Evolutionary conservation across 352 stramenopile genomes (phyloP).

Genomic region (Aphanomyces astaci): DNA sequence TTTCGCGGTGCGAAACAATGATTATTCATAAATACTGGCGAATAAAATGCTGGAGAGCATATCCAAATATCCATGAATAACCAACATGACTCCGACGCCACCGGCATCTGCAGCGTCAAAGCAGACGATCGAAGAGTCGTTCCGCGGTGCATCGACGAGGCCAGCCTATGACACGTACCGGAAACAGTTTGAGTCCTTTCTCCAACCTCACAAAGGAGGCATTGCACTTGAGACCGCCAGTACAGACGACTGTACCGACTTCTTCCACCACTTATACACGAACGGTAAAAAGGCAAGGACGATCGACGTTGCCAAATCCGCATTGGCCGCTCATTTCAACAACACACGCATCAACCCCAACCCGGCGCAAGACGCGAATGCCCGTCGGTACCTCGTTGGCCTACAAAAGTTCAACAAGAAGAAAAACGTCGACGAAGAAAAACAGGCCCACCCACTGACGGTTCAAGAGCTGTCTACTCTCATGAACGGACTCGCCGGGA

Average conservation of each 20-base stretch:
- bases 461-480: not conserved
- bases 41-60: no score
- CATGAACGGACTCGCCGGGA: not conserved
- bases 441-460: not conserved
- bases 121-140: slow-evolving; percentile 14
- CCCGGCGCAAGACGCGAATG: not conserved
- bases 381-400: not conserved
- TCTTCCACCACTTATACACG: slow-evolving; percentile 18
- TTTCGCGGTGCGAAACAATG: no score
- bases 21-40: no score
- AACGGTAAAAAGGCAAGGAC: slow-evolving; percentile 2
- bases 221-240: not conserved
- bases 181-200: not conserved
- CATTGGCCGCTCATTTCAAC: not conserved
- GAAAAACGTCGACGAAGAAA: not conserved
- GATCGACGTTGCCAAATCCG: not conserved
- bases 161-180: not conserved
- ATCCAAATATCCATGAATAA: not conserved
- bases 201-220: not conserved
- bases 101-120: not conserved
- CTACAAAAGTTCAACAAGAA: not conserved
- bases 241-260: slow-evolving; percentile 8
- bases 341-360: not conserved
- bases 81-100: not conserved
- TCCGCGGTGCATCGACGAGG: slow-evolving; percentile 5